Percentiles rank a stretch among this genome's conserved stretches.
Conservation (phyloP, 805 yeast species). For the Blastobotrys chiropterorum region DNA sequence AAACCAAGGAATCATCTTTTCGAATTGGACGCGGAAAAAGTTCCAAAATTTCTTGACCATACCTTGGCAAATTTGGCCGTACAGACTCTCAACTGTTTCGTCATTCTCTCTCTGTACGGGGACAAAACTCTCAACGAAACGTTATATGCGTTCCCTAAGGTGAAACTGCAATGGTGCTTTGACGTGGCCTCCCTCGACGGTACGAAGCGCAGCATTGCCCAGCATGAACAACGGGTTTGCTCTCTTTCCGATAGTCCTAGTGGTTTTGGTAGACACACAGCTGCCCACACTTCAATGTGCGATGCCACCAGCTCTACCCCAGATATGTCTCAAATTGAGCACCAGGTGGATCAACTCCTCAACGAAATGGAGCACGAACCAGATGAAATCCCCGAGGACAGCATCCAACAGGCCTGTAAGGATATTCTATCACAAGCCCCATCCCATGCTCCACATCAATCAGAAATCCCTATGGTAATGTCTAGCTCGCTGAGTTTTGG, state of each 20-base stretch:
- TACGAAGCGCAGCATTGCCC: not conserved
- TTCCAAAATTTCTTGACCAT: constrained; percentile 1
- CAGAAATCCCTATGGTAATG: not conserved
- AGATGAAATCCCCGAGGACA: not conserved
- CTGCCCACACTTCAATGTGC: no score
- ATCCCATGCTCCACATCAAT: not conserved
- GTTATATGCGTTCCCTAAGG: not conserved
- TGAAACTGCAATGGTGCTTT: constrained; percentile 2
- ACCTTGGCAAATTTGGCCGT: not conserved
- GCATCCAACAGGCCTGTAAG: not conserved
- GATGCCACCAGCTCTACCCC: not conserved
- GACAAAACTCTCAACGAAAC: not conserved
- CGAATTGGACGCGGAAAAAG: not conserved
- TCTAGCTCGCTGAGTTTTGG: not conserved
- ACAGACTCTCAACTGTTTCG: constrained; percentile 2
- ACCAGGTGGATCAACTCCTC: not conserved
- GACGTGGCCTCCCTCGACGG: not conserved
- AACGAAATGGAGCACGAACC: not conserved
- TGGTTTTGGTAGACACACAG: no score
- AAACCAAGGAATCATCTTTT: not conserved
- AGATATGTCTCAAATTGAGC: not conserved
- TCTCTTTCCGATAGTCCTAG: not conserved
- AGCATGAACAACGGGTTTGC: not conserved
- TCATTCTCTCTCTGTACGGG: not conserved
- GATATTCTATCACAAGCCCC: not conserved